Base-by-base conservation (phyloP, 2,329 filamentous ascomycete species). In the Epicoccum sorghinum region DNA sequence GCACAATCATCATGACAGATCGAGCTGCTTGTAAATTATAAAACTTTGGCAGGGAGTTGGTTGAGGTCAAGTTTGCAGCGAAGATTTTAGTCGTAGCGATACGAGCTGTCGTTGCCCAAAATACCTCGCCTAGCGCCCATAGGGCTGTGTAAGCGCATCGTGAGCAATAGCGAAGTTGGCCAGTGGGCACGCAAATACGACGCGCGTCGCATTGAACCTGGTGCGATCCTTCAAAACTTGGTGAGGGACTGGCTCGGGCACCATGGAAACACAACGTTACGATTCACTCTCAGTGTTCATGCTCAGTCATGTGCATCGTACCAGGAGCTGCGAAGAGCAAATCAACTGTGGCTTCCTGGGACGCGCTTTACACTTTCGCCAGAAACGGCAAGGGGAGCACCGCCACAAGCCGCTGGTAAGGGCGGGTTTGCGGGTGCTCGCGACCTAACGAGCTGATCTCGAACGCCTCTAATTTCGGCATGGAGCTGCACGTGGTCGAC, bases 401-500 rank as follows among this genome's bases (percentile, higher is more conserved):
- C 42, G 53, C 53, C 53, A 56, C 53, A 56, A 43, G 22, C 40
- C 33, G 30, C 57, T 47, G 44, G 50, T 36, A 52, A 55, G 47
- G 42, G 44, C 45, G 37, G 42, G 51, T 37, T 39, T 43, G 42
- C 57, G 54, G 57, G 54, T 54, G 41, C 47, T 49, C 55, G 64
- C 67, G 67, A 67, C 63, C 47, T 50, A 58, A 60, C 60, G 57
- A 68, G 47, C 65, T 62, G 63, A 61, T 62, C 57, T 63, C 52
- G 55, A 62, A 60, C 57, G 57, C 62, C 55, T 47, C 55, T 61
- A 60, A 67, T 68, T 65, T 66, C 64, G 57, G 57, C 52, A 52
- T 42, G 43, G 42, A 42, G 58, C 58, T 60, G 69, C 70, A 69
- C 70, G 69, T 70, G 69, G 68, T 59, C 50, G n/a, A 47, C 35